Conservation (phyloP, 345 rosid genomes). For the Hibiscus syriacus region DNA sequence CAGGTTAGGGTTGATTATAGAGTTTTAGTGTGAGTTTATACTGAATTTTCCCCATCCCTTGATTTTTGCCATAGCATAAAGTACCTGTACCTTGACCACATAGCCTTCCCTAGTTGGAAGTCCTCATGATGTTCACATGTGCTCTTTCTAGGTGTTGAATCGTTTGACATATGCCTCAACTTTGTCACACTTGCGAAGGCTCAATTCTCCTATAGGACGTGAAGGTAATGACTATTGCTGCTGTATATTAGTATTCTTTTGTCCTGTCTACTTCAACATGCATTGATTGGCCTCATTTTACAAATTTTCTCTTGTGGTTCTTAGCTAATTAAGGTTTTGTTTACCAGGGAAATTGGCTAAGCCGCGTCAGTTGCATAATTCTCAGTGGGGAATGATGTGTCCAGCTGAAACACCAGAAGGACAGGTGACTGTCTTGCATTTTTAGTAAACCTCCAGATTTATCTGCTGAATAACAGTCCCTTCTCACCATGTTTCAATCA, state of each 20-base stretch:
- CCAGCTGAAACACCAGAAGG: conserved; percentile 99
- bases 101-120: not conserved
- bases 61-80: not conserved
- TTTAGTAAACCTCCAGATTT: not conserved
- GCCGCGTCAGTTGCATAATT: conserved; percentile 96
- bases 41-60: not conserved
- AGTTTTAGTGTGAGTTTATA: not conserved
- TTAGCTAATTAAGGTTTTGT: conserved; percentile 12
- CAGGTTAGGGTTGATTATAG: conserved; percentile 46
- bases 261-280: not conserved
- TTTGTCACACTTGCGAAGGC: conserved; percentile 87
- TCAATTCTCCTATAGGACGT: conserved; percentile 97
- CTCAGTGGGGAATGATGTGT: conserved; percentile 99
- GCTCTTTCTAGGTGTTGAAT: conserved; percentile 61
- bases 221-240: conserved; percentile 57
- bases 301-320: not conserved
- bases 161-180: conserved; percentile 96
- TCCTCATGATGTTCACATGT: not conserved
- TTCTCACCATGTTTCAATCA: not conserved
- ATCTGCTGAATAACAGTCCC: not conserved
- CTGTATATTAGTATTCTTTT: not conserved
- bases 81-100: not conserved
- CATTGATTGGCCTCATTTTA: not conserved
- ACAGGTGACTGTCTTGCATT: conserved; percentile 48
- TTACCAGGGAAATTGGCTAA: conserved; percentile 88